These are phyloP conservation scores for Hypericum androsaemum DNA, from an alignment of 345 rosid species.

Conservation along the genomic window DNA sequence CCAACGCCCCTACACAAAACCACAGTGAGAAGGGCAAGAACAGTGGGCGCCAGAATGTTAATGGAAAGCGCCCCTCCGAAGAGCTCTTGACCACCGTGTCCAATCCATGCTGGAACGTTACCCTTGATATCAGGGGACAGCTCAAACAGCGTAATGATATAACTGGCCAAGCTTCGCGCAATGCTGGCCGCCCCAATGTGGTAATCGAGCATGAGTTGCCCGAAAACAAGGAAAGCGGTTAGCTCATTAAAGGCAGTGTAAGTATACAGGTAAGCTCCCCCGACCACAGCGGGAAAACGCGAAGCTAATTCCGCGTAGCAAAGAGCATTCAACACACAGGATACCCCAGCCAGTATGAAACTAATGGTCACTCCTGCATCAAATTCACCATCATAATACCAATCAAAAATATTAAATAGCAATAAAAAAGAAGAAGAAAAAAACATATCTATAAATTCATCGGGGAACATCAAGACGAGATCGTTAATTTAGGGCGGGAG, in stretches of 20 bases:
- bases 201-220: slow-evolving; percentile 86
- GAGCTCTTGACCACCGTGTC: slow-evolving; percentile 66
- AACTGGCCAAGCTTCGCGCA: slow-evolving; percentile 85
- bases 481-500: neutral
- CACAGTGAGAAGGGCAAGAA: slow-evolving; percentile 60
- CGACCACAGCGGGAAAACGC: slow-evolving; percentile 88
- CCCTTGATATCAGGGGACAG: slow-evolving; percentile 57
- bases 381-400: neutral
- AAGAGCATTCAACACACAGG: slow-evolving; percentile 84
- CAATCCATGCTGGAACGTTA: slow-evolving; percentile 68
- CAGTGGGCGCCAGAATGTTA: slow-evolving; percentile 64
- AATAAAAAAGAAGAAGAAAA: no score
- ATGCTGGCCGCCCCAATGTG: slow-evolving; percentile 97
- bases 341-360: slow-evolving; percentile 80
- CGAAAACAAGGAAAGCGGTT: slow-evolving; percentile 87
- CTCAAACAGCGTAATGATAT: slow-evolving; percentile 59
- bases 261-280: slow-evolving; percentile 88
- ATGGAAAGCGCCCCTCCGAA: slow-evolving; percentile 77
- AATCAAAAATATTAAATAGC: neutral
- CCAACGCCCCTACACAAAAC: slow-evolving; percentile 68
- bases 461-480: neutral
- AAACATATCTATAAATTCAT: no score
- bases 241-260: slow-evolving; percentile 86
- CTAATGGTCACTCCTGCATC: slow-evolving; percentile 75
- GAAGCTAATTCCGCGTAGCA: slow-evolving; percentile 88